phyloP scores from a whole-genome alignment of 495 filamentous ascomycete genomes.

The Penicillium daleae region DNA sequence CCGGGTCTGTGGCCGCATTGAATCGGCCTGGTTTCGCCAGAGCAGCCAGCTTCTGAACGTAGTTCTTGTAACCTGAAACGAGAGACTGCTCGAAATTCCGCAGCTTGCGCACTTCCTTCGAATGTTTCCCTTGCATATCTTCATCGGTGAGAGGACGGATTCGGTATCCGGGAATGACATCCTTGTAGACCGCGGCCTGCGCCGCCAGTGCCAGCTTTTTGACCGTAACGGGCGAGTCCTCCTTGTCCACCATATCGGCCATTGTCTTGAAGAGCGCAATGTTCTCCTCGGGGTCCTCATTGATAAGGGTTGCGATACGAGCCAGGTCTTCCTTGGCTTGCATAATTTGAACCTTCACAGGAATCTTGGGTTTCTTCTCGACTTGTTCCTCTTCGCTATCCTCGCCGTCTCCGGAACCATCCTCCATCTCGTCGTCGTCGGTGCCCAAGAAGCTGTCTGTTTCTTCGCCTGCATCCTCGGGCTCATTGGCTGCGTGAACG shows the following conservation, averaged over 20 bases:
- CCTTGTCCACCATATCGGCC: slow-evolving; percentile 67
- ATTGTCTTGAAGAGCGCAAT: slow-evolving; percentile 75
- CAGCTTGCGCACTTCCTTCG: slow-evolving; percentile 85
- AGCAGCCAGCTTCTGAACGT: slow-evolving; percentile 71
- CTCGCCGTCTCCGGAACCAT: slow-evolving; percentile 48
- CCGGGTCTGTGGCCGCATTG: slow-evolving; percentile 33
- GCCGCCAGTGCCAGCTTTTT: slow-evolving; percentile 82
- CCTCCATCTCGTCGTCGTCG: slow-evolving; percentile 49
- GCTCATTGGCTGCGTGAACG: slow-evolving; percentile 60
- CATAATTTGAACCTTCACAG: slow-evolving; percentile 75
- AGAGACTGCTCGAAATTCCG: slow-evolving; percentile 83
- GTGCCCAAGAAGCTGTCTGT: slow-evolving; percentile 57
- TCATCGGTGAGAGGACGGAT: slow-evolving; percentile 82
- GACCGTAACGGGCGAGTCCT: slow-evolving; percentile 64
- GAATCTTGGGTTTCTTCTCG: slow-evolving; percentile 61
- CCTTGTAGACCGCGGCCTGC: slow-evolving; percentile 90
- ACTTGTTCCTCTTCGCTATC: slow-evolving; percentile 55
- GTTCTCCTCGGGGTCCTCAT: slow-evolving; percentile 93
- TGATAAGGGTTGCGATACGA: slow-evolving; percentile 75
- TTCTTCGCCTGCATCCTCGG: slow-evolving; percentile 50
- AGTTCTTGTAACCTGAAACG: slow-evolving; percentile 77
- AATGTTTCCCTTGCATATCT: slow-evolving; percentile 73
- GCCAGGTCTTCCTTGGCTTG: slow-evolving; percentile 93
- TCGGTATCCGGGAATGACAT: slow-evolving; percentile 93
- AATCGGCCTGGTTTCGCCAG: slow-evolving; percentile 58